Percentiles rank a stretch among this genome's conserved stretches.
Conservation (phyloP, 192 early-diverging fungal genomes). For the Coemansia furcata region DNA sequence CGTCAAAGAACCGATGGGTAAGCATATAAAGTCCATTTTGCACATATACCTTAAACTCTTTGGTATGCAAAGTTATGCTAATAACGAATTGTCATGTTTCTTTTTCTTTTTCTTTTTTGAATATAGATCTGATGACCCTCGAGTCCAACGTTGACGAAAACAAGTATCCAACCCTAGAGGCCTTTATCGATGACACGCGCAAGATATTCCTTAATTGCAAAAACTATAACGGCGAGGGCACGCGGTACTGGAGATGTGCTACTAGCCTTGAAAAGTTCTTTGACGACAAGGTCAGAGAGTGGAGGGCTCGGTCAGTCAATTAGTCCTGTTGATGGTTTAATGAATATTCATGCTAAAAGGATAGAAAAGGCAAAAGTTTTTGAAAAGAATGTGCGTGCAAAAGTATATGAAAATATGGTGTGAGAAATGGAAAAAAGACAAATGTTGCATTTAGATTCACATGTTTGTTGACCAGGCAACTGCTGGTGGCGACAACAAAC, state of each 20-base stretch:
- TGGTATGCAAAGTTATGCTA: neutral
- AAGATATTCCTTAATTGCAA: constrained; percentile 95
- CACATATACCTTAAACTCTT: no score
- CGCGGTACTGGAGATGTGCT: constrained; percentile 80
- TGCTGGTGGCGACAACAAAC: constrained; percentile 46
- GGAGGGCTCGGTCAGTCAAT: constrained; percentile 49
- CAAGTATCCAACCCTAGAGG: constrained; percentile 75
- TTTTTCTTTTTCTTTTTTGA: no score
- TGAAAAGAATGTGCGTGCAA: constrained; percentile 19
- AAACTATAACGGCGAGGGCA: constrained; percentile 86
- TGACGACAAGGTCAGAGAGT: constrained; percentile 69
- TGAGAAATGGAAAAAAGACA: neutral
- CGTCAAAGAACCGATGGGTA: constrained; percentile 93
- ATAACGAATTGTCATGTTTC: neutral
- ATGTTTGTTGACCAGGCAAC: constrained; percentile 51
- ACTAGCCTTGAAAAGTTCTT: constrained; percentile 75
- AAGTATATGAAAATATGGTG: constrained; percentile 19
- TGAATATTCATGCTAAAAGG: neutral
- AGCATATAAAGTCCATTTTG: constrained; percentile 6
- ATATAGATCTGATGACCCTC: constrained; percentile 75
- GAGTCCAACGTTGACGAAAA: constrained; percentile 81
- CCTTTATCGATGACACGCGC: constrained; percentile 79
- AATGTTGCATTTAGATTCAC: constrained; percentile 14
- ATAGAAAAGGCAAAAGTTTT: neutral
- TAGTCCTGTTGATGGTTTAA: neutral